Conservation (phyloP, 169 alveolate species). For the Plasmodium blacklocki region DNA sequence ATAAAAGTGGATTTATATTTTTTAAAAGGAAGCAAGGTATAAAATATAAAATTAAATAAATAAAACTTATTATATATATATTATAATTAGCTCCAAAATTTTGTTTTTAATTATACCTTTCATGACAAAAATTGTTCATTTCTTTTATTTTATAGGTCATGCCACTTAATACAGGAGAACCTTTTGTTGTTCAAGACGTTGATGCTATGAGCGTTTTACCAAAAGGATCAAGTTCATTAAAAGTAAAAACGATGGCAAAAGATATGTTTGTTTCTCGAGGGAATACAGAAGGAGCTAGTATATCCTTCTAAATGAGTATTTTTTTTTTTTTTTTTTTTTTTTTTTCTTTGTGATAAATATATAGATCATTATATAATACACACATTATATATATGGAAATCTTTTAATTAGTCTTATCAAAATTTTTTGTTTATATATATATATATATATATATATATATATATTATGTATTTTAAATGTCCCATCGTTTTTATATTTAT, state of each 20-base stretch:
- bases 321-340: conserved; percentile 2
- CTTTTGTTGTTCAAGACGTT: conserved; percentile 36
- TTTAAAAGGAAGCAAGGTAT: conserved; percentile 76
- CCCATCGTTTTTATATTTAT: no score
- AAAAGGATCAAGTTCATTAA: conserved; percentile 71
- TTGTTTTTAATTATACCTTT: neutral
- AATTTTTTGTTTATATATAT: conserved; percentile 4
- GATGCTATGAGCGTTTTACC: conserved; percentile 79
- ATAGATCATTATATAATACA: no score
- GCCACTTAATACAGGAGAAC: conserved; percentile 16
- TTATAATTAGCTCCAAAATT: neutral
- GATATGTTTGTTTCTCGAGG: conserved; percentile 79
- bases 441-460: neutral
- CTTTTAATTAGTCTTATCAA: conserved; percentile 37
- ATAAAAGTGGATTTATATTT: conserved; percentile 71
- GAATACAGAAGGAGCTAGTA: conserved; percentile 79
- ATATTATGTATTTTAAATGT: neutral
- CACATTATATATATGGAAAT: conserved; percentile 12
- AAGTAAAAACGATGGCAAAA: conserved; percentile 75
- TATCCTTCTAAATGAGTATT: conserved; percentile 44
- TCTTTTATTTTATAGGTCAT: conserved; percentile 27
- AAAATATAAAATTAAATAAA: conserved; percentile 16
- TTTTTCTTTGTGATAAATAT: conserved; percentile 10
- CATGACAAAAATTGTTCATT: neutral
- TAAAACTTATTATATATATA: neutral